Evolutionary conservation across 257 asterid genomes (phyloP).

Genomic region (Striga asiatica): DNA sequence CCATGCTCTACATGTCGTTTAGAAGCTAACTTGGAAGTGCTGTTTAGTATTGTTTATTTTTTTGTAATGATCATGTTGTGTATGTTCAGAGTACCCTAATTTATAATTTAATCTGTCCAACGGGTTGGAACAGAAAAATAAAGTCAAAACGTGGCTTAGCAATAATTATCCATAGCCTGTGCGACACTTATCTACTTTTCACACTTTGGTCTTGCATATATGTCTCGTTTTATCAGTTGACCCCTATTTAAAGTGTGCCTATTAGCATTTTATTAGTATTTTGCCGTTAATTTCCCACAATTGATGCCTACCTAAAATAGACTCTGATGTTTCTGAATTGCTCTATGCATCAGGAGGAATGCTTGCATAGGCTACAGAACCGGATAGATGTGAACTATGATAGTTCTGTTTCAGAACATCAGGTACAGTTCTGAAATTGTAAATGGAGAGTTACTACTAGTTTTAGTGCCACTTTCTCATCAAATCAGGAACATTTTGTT

Average conservation of each 20-base stretch:
- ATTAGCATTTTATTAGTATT: background rate
- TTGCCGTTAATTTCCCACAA: background rate
- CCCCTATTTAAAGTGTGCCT: constrained; percentile 5
- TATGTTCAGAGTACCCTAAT: background rate
- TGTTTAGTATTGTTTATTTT: background rate
- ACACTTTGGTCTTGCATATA: constrained; percentile 12
- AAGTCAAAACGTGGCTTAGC: constrained; percentile 13
- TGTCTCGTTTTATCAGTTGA: background rate
- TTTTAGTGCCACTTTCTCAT: constrained; percentile 10
- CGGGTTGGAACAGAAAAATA: background rate
- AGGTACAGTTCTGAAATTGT: constrained; percentile 39
- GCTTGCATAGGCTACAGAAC: constrained; percentile 69
- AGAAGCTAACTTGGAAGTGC: background rate
- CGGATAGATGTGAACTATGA: constrained; percentile 81
- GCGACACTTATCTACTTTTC: constrained; percentile 10
- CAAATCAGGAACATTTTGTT: background rate
- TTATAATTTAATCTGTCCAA: background rate
- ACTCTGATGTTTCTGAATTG: constrained; percentile 19
- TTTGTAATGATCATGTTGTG: constrained; percentile 1
- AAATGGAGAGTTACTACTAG: background rate
- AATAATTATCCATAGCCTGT: constrained; percentile 1
- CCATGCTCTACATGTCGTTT: constrained; percentile 12
- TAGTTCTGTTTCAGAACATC: constrained; percentile 71
- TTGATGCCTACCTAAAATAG: constrained; percentile 7
- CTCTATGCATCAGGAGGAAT: constrained; percentile 61